Evolutionary conservation across 129 eudicot genomes (phyloP), one percentile per base, ranked within the genome.

Genomic region (Calendula officinalis): DNA sequence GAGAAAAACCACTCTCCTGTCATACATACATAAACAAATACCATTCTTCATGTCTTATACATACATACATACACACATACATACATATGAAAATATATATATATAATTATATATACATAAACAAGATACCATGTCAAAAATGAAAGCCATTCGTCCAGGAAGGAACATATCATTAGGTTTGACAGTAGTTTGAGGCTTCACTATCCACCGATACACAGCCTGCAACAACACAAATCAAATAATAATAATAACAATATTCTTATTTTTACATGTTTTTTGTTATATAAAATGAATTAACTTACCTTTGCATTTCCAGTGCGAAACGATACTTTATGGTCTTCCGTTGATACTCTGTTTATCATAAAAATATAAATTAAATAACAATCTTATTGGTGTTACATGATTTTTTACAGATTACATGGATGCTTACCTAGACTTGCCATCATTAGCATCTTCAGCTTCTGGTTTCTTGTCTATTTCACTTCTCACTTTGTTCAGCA

Each of bases 81-180:
- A 22, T 22, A 22, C 30, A 22, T 22, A 22, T 22, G 30, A 22
- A 1, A 2, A 22, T 22, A 22, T 22, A 22, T 22, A 22, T 22
- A 22, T 22, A 22, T 2, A 22, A 0, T 0, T 22, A 22, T 22
- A 22, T 22, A 22, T 22, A 22, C 30, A 6, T 15, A 37, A 65
- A 56, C 13, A 67, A 55, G 66, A 38, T 76, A 87, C 98, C 98
- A 91, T 82, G 84, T 87, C 81, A 77, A 70, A 91, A 69, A 91
- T 81, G 70, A 87, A 91, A 43, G 98, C 81, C 98, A 91, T 91
- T 72, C 98, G 78, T 56, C 98, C 98, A 69, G 96, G 98, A 57
- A 87, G 89, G 64, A 91, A 91, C 98, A 91, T 85, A 54, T 91
- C 98, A 72, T 85, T 87, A 34, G 91, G 76, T 72, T 91, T 91